Evolutionary conservation across 169 alveolate genomes (phyloP).

Genomic region (Plasmodium vivax): DNA sequence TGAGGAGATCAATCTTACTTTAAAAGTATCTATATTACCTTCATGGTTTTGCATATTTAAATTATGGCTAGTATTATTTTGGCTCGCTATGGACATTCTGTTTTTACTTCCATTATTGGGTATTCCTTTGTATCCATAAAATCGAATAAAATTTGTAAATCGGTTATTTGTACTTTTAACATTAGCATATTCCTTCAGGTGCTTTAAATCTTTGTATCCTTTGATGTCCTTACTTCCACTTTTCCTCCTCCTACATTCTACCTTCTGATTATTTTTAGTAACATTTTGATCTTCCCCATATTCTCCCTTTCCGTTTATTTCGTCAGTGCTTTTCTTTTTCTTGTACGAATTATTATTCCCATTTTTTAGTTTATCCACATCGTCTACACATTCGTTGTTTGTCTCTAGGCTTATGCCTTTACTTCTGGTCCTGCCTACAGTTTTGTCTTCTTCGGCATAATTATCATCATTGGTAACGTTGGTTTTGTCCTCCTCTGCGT

Average conservation of each 20-base stretch:
- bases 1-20: slow-evolving; percentile 85
- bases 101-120: background rate
- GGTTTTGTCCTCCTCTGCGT: slow-evolving; percentile 5
- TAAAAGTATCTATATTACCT: slow-evolving; percentile 29
- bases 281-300: background rate
- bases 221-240: slow-evolving; percentile 11
- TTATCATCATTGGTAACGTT: background rate
- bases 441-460: background rate
- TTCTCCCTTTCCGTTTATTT: background rate
- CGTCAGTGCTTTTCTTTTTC: background rate
- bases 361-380: background rate
- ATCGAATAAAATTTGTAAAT: background rate
- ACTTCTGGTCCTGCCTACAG: background rate
- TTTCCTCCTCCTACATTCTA: slow-evolving; percentile 34
- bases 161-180: background rate
- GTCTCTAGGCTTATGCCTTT: background rate
- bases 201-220: slow-evolving; percentile 13
- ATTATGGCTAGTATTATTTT: background rate
- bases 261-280: slow-evolving; percentile 1
- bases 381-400: background rate
- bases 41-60: background rate
- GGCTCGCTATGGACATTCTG: background rate
- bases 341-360: background rate
- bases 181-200: background rate
- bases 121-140: slow-evolving; percentile 17